Evolutionary conservation across 257 asterid species (phyloP).

Genomic region (Petunia secreta): DNA sequence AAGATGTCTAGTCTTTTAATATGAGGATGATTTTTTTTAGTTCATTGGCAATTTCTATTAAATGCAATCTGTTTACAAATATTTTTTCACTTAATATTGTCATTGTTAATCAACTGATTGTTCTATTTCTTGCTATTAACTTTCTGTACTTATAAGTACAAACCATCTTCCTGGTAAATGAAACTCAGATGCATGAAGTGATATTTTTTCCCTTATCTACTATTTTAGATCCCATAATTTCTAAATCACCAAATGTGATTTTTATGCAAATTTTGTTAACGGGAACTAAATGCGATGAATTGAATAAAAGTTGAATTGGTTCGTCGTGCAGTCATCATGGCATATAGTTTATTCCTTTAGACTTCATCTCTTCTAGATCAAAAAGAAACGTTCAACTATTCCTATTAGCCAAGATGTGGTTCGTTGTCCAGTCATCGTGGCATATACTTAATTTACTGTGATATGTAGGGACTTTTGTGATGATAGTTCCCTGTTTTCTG

Average conservation of each 20-base stretch:
- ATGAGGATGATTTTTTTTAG: neutral
- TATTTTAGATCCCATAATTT: neutral
- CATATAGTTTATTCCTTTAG: conserved; percentile 87
- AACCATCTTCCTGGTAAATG: neutral
- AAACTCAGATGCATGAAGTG: too few species aligned
- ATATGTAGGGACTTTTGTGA: too few species aligned
- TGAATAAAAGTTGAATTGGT: conserved; percentile 75
- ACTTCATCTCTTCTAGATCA: conserved; percentile 81
- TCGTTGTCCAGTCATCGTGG: too few species aligned
- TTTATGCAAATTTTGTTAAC: conserved; percentile 73
- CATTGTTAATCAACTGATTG: neutral
- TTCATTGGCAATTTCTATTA: neutral
- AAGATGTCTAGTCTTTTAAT: neutral
- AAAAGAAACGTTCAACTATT: conserved; percentile 76
- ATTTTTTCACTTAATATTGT: neutral
- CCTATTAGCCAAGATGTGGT: conserved; percentile 46
- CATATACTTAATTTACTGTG: too few species aligned
- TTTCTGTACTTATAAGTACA: neutral
- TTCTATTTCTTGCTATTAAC: neutral
- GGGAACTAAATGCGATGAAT: conserved; percentile 77
- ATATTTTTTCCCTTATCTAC: neutral
- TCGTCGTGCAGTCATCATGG: conserved; percentile 88
- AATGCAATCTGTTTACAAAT: neutral
- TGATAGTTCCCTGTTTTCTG: neutral
- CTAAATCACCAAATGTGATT: neutral